Conservation (phyloP, 495 filamentous ascomycete genomes). For the Penicillium subrubescens region DNA sequence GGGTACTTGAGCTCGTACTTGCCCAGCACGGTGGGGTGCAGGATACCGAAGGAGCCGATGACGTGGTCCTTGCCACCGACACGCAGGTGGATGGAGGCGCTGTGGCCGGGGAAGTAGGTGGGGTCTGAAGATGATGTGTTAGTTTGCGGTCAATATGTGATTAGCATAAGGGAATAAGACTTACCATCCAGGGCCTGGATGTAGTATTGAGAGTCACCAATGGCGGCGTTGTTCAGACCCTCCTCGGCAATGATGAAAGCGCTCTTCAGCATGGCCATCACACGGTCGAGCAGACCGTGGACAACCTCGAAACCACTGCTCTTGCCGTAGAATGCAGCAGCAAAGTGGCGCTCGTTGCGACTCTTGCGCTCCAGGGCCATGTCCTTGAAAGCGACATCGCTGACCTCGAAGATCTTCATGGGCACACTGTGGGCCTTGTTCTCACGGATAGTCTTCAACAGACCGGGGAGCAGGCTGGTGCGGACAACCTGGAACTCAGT, state of each 20-base stretch:
- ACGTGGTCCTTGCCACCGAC: slow-evolving; percentile 67
- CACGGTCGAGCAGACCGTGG: slow-evolving; percentile 87
- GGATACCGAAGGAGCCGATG: slow-evolving; percentile 88
- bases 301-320: slow-evolving; percentile 95
- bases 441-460: slow-evolving; percentile 93
- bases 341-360: slow-evolving; percentile 91
- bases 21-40: slow-evolving; percentile 90
- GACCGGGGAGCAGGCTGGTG: slow-evolving; percentile 82
- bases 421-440: slow-evolving; percentile 90
- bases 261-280: slow-evolving; percentile 89
- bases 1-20: slow-evolving; percentile 94
- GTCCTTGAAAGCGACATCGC: slow-evolving; percentile 91
- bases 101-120: slow-evolving; percentile 89
- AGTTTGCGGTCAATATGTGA: not conserved
- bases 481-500: slow-evolving; percentile 95
- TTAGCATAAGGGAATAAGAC: slow-evolving; percentile 16
- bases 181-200: slow-evolving; percentile 85
- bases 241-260: slow-evolving; percentile 78
- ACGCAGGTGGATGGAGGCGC: slow-evolving; percentile 76
- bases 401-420: slow-evolving; percentile 90
- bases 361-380: slow-evolving; percentile 73
- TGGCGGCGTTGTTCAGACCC: slow-evolving; percentile 57
- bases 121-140: slow-evolving; percentile 54
- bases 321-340: slow-evolving; percentile 93
- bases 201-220: slow-evolving; percentile 74